Conservation (phyloP, 495 filamentous ascomycete genomes). For the Neurospora tetraspora region DNA sequence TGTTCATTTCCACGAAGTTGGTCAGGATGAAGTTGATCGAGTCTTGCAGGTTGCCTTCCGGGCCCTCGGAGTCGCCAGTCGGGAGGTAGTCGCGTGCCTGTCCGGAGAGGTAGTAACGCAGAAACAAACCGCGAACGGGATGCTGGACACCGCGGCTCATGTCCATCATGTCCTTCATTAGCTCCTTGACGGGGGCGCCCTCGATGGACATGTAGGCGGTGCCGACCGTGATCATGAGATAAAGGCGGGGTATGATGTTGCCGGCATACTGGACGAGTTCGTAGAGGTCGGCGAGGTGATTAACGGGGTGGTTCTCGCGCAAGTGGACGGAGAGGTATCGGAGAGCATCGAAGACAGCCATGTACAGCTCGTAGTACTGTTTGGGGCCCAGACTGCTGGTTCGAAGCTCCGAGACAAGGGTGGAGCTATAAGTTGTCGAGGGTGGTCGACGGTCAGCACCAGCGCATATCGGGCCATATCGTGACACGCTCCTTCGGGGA, state of each 20-base stretch:
- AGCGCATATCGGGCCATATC: background rate
- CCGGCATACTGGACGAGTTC: conserved; percentile 98
- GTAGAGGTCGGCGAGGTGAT: conserved; percentile 96
- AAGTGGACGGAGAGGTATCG: conserved; percentile 94
- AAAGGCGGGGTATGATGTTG: conserved; percentile 92
- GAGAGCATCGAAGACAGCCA: conserved; percentile 96
- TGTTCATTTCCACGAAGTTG: conserved; percentile 99
- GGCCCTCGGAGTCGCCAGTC: conserved; percentile 73
- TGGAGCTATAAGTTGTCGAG: conserved; percentile 53
- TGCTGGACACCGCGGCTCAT: conserved; percentile 98
- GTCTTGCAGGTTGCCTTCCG: conserved; percentile 92
- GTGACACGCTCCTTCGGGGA: background rate
- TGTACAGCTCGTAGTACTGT: conserved; percentile 99
- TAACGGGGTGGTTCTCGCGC: conserved; percentile 92
- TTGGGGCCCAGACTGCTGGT: conserved; percentile 93
- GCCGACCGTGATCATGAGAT: conserved; percentile 97
- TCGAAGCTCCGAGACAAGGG: conserved; percentile 90
- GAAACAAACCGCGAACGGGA: conserved; percentile 84
- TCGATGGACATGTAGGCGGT: conserved; percentile 98
- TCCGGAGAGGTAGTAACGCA: conserved; percentile 90
- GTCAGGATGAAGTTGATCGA: conserved; percentile 95
- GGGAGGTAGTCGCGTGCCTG: conserved; percentile 87
- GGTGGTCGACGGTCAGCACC: conserved; percentile 1
- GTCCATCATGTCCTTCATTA: conserved; percentile 99
- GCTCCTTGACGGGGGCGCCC: conserved; percentile 97